A percentile compares a stretch with the other conserved stretches of the same genome.
Conservation (phyloP, 1,284 basidiomycete species). For the Heterobasidion occidentale region DNA sequence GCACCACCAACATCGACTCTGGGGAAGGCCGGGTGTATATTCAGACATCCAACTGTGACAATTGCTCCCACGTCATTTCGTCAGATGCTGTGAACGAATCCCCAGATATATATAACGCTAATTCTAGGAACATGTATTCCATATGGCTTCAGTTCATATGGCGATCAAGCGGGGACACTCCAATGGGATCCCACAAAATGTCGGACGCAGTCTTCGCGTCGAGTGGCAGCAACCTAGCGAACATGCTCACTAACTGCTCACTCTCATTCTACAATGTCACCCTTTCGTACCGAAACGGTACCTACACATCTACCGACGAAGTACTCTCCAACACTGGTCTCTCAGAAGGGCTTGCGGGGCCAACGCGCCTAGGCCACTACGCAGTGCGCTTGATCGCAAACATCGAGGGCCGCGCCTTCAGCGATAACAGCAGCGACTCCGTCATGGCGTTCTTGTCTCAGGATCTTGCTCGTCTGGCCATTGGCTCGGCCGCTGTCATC, state of each 20-base stretch:
- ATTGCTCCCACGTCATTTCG: neutral
- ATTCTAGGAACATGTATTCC: neutral
- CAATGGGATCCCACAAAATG: neutral
- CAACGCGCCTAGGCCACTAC: neutral
- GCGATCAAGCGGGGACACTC: neutral
- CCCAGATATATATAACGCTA: neutral
- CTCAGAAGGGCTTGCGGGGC: conserved; percentile 7
- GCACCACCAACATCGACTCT: neutral
- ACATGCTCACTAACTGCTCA: conserved; percentile 1
- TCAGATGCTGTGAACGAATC: neutral
- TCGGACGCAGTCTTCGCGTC: neutral
- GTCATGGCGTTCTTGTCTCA: conserved; percentile 3
- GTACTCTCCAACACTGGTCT: conserved; percentile 2
- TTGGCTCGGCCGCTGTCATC: conserved; percentile 3
- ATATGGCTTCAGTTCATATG: neutral
- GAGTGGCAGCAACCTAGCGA: neutral
- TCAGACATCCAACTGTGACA: neutral
- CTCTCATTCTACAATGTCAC: conserved; percentile 2
- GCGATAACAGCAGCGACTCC: neutral
- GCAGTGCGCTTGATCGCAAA: neutral
- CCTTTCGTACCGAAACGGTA: neutral
- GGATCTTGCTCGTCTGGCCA: conserved; percentile 1
- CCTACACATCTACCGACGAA: neutral
- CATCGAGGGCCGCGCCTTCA: conserved; percentile 2
- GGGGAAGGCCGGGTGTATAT: neutral